phyloP scores from a whole-genome alignment of 495 filamentous ascomycete species.

The Aspergillus panamensis region DNA sequence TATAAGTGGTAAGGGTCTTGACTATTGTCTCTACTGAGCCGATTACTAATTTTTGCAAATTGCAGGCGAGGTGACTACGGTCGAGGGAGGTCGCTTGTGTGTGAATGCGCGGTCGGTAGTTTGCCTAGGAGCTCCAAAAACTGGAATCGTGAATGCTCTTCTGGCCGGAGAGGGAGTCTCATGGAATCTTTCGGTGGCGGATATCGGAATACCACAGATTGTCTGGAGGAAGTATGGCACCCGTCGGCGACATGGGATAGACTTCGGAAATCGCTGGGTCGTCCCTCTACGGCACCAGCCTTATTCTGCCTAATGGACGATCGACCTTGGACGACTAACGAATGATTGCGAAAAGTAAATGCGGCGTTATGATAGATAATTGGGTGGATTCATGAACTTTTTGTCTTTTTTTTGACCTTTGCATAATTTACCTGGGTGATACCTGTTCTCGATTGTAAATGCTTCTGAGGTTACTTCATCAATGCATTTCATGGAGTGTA shows the following conservation, averaged over 20 bases:
- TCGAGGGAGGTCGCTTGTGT: slow-evolving; percentile 70
- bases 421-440: not conserved
- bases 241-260: slow-evolving; percentile 70
- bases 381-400: not conserved
- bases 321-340: not conserved
- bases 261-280: slow-evolving; percentile 84
- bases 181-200: slow-evolving; percentile 77
- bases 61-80: slow-evolving; percentile 46
- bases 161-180: slow-evolving; percentile 50
- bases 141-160: slow-evolving; percentile 70
- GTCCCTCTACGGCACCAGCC: slow-evolving; percentile 46
- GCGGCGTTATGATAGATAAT: slow-evolving; percentile 13
- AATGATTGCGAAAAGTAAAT: slow-evolving; percentile 6
- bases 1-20: slow-evolving; percentile 57
- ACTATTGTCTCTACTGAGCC: slow-evolving; percentile 23
- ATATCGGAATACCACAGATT: slow-evolving; percentile 76
- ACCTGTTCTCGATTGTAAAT: too few species aligned
- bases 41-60: slow-evolving; percentile 12
- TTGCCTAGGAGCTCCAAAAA: slow-evolving; percentile 78
- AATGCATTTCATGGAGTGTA: too few species aligned
- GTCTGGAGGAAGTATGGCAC: slow-evolving; percentile 87
- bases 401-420: not conserved
- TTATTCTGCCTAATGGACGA: slow-evolving; percentile 7
- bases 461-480: too few species aligned
- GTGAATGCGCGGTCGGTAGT: slow-evolving; percentile 75